A percentile compares a stretch with the other conserved stretches of the same genome.
These are phyloP conservation scores for Ascomycota sp. DNA, from an alignment of 2,329 filamentous ascomycete species.

Conservation along the genomic window DNA sequence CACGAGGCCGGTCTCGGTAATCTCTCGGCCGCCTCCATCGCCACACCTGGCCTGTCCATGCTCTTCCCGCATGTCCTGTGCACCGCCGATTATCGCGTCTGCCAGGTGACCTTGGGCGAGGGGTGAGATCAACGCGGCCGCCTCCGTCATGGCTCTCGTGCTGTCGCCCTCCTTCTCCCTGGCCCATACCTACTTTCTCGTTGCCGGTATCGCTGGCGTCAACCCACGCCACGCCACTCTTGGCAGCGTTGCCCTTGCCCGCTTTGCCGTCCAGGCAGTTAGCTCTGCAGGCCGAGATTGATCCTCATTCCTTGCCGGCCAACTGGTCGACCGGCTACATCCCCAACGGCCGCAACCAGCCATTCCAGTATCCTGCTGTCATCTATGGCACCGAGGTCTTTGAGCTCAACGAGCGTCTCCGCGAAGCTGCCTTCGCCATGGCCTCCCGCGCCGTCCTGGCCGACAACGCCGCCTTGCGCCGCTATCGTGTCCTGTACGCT, in stretches of 20 bases:
- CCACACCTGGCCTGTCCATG: constrained; percentile 41
- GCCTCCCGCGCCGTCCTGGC: constrained; percentile 29
- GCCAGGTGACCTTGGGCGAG: constrained; percentile 49
- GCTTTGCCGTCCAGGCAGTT: constrained; percentile 56
- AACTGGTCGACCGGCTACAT: constrained; percentile 51
- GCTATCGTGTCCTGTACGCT: constrained; percentile 34
- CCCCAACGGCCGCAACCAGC: constrained; percentile 34
- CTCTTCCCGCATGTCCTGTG: constrained; percentile 46
- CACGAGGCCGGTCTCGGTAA: constrained; percentile 25
- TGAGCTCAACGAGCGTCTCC: constrained; percentile 39
- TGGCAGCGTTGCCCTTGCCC: constrained; percentile 44
- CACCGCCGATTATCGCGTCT: constrained; percentile 36
- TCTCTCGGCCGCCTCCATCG: constrained; percentile 34
- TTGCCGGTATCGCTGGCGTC: constrained; percentile 55
- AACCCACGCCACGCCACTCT: constrained; percentile 48
- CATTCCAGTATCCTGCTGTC: constrained; percentile 33
- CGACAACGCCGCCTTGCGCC: constrained; percentile 25
- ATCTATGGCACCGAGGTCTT: constrained; percentile 53
- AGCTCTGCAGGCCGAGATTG: constrained; percentile 56
- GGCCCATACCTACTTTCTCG: constrained; percentile 45
- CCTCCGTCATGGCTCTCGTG: constrained; percentile 41
- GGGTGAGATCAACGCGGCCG: constrained; percentile 57
- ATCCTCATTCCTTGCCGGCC: constrained; percentile 43
- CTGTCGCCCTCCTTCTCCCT: constrained; percentile 44
- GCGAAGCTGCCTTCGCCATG: constrained; percentile 28